Evolutionary conservation across 2,329 filamentous ascomycete species (phyloP).

Genomic region (Pseudogymnoascus sp.): DNA sequence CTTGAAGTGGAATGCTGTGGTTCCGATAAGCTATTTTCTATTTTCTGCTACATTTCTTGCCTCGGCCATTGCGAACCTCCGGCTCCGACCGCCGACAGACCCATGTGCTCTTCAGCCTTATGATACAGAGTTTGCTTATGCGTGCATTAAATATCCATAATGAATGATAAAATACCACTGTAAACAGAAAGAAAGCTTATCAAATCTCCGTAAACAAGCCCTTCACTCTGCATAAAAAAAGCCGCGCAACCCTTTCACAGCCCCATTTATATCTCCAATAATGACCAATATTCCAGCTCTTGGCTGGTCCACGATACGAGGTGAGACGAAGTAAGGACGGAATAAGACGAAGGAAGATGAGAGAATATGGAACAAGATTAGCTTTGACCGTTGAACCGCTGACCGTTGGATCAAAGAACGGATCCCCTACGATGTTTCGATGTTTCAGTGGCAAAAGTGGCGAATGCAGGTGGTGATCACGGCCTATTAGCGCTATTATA

Average conservation of each 20-base stretch:
- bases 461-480: background rate
- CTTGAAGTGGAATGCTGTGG: background rate
- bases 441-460: background rate
- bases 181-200: background rate
- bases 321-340: background rate
- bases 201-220: background rate
- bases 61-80: background rate
- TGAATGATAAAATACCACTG: background rate
- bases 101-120: background rate
- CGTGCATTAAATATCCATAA: background rate
- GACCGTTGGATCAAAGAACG: background rate
- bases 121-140: background rate
- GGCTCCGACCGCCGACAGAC: background rate
- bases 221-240: background rate
- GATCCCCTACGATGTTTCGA: slow-evolving; percentile 1
- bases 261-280: background rate
- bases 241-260: background rate
- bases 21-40: slow-evolving; percentile 1
- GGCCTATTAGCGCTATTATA: background rate
- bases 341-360: background rate
- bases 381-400: background rate
- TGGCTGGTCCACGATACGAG: background rate
- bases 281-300: background rate
- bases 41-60: background rate
- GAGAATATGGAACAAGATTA: background rate